phyloP scores from a whole-genome alignment of 2,329 filamentous ascomycete species.

The Pseudocercospora cruenta region DNA sequence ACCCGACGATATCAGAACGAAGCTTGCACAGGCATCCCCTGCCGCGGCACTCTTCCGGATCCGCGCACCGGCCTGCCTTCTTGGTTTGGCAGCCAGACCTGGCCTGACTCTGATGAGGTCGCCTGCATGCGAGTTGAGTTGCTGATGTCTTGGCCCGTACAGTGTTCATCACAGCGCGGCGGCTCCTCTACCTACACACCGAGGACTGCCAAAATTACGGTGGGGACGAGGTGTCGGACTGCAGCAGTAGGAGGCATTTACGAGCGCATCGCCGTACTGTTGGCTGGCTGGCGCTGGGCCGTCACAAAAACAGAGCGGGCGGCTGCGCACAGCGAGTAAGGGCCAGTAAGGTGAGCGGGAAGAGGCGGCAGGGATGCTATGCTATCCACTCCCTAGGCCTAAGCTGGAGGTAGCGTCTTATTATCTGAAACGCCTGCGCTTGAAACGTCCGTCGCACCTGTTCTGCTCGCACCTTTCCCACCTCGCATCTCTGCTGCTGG shows the following conservation, averaged over 20 bases:
- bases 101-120: background rate
- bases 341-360: background rate
- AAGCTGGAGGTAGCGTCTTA: constrained; percentile 3
- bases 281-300: constrained; percentile 4
- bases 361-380: background rate
- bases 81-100: background rate
- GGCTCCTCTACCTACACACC: background rate
- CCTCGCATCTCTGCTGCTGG: background rate
- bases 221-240: background rate
- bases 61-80: constrained; percentile 2
- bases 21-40: constrained; percentile 16
- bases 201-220: background rate
- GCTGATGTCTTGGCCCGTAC: background rate
- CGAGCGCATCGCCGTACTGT: constrained; percentile 5
- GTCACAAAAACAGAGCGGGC: background rate
- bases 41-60: constrained; percentile 8
- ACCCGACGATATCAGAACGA: constrained; percentile 3
- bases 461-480: constrained; percentile 1
- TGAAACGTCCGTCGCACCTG: background rate
- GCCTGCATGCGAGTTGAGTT: background rate
- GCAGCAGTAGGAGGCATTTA: background rate
- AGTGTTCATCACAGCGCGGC: background rate
- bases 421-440: constrained; percentile 11
- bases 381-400: background rate
- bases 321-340: background rate